A percentile compares a stretch with the other conserved stretches of the same genome.
These are phyloP conservation scores for Datisca glomerata DNA, from an alignment of 306 rosid species.

Conservation along the genomic window DNA sequence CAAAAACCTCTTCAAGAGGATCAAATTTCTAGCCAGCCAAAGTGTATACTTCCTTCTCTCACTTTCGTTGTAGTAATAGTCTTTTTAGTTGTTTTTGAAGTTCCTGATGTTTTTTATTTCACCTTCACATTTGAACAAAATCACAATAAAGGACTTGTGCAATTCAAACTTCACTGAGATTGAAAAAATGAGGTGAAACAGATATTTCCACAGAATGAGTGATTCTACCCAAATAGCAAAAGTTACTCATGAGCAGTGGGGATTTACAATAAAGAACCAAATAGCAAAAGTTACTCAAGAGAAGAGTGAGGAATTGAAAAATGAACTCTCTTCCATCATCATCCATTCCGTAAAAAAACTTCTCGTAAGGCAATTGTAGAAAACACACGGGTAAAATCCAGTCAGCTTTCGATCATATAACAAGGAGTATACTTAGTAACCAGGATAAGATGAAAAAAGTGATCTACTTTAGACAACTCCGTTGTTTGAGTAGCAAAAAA, in stretches of 20 bases:
- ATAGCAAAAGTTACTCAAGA: conserved; percentile 18
- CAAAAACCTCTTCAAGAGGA: conserved; percentile 79
- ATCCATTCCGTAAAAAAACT: conserved; percentile 99
- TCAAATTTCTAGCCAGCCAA: conserved; percentile 85
- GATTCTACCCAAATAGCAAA: too few relatives aligned
- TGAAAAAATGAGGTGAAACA: too few relatives aligned
- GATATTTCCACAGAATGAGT: too few relatives aligned
- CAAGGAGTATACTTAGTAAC: neutral
- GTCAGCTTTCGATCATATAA: conserved; percentile 27
- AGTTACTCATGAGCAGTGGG: conserved; percentile 21
- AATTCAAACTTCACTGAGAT: too few relatives aligned
- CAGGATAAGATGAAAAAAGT: conserved; percentile 3
- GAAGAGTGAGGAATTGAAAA: conserved; percentile 25
- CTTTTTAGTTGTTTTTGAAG: conserved; percentile 26
- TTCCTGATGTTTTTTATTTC: conserved; percentile 35
- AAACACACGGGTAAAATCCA: conserved; percentile 14
- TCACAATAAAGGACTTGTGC: too few relatives aligned
- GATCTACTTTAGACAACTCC: conserved; percentile 67
- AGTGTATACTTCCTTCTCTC: conserved; percentile 70
- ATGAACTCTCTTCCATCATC: conserved; percentile 88
- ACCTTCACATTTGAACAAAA: conserved; percentile 72
- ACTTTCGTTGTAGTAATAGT: conserved; percentile 34
- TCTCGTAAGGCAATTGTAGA: conserved; percentile 15
- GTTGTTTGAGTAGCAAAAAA: conserved; percentile 56
- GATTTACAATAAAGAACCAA: conserved; percentile 26